Evolutionary conservation across 192 early-diverging fungal genomes (phyloP), one percentile per base, ranked within the genome.

Genomic region (Lobosporangium transversale): DNA sequence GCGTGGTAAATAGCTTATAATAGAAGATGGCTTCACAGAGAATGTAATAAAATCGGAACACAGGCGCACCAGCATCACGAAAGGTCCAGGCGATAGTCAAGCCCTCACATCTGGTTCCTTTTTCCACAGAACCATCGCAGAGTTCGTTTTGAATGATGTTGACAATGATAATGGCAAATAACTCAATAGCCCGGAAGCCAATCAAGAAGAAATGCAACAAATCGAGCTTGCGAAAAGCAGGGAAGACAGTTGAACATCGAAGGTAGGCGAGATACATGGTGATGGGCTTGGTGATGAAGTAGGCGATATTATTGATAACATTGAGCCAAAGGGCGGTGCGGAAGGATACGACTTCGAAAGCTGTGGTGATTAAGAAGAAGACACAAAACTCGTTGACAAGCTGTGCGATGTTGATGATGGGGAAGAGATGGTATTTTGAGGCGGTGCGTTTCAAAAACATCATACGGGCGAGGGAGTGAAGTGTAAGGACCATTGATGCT

Each of bases 221-320:
- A 18, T 49, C 20, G 18, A 57, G 9, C 42, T 66, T 79, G 23
- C 53, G 50, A 33, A 70, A 79, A 2, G 62, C 54, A 1, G 67
- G 62, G 21, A 44, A 79, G 1, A 70, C 78, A n/a, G 78, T 63
- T 4, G 67, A 66, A 21, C 78, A 79, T 0, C 78, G 68, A 11
- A 79, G 51, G 64, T 80, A 80, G 18, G 79, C 79, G 23, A 80
- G 49, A 32, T 80, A 80, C 70, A 80, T 73, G 29, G 70, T 68
- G 11, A 29, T 62, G 2, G 79, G 79, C 29, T 80, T 80, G 21
- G 66, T 65, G 49, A 80, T 55, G 21, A 80, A 80, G 50, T 80
- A 80, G n/a, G 71, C 62, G 30, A 74, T 21, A 26, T 80, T 80
- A 58, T 75, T 80, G 27, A 75, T 51, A 43, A 76, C 62, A 35